Base-by-base conservation (phyloP, 345 rosid genomes). In the Euphorbia tirucalli region DNA sequence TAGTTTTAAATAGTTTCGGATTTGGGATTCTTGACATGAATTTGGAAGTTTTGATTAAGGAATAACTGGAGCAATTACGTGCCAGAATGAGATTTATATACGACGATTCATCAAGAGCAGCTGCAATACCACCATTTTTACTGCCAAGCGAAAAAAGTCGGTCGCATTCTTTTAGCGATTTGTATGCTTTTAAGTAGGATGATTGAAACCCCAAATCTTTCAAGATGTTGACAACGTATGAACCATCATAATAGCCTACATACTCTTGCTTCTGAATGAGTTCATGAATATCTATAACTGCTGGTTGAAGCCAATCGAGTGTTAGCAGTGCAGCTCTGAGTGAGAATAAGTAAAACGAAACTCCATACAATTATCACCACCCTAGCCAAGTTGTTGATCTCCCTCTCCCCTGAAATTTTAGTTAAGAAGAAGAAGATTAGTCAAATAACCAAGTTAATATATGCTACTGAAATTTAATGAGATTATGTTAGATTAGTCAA, bases 241-340 rank as follows among this genome's bases (percentile, higher is more conserved):
- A 85, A 15, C 62, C 74, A 11, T 58, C 1, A 5, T 8, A 71
- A 73, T 80, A 86, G 0, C 89, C 98, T 0, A 90, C 85, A 13
- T 0, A 35, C 1, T 77, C 83, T 30, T 79, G 77, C 24, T 18
- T 80, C 46, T 37, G 75, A 3, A 85, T 64, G 63, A 90, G 87
- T 41, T 75, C 77, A 0, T 71, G 28, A 18, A 87, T 72, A 37
- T 81, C 83, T 0, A 78, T 81, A 21, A 77, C 70, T 0, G 83
- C 77, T 0, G 98, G 98, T n/a, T 73, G 22, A 2, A 87, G 74
- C 27, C 81, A 77, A 0, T 87, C 83, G 2, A 87, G 81, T 0
- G 91, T 87, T 3, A 93, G 94, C 96, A 0, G 93, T 84, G 77
- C 88, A 89, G n/a, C n/a, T n/a, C n/a, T n/a, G 90, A 0, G 85